Evolutionary conservation across 2,329 filamentous ascomycete species (phyloP), one percentile per base, ranked within the genome.

Genomic region (Blastomyces gilchristii): DNA sequence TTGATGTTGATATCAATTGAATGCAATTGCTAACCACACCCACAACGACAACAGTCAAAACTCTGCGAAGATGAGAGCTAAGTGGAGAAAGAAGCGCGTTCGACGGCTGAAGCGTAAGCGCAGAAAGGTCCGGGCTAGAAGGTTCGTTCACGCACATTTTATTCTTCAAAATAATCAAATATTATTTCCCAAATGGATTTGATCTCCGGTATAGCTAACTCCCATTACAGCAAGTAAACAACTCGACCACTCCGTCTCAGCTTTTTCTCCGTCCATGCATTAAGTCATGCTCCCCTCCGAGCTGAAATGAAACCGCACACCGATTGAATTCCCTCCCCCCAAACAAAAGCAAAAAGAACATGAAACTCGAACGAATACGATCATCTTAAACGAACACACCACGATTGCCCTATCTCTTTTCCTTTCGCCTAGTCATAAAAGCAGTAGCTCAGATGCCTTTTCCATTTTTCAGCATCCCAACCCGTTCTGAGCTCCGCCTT

Each of bases 31-130:
- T 68, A 62, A 68, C 64, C 49, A 57, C 47, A 43, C 41, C 41
- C 4, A 18, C 41, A 43, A 47, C 8, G 28, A 25, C 37, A 47
- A 59, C 25, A 67, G 66, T 70, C 71, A 72, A 71, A 69, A 68
- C 70, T 76, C 73, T 76, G 70, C 74, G 75, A 78, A 77, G 76
- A 87, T 88, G 86, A 88, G 93, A 94, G 92, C 91, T 79, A 97
- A 97, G 86, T 97, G 94, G 94, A 94, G 93, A 86, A 99, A 99
- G 90, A 99, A 99, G 93, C 87, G 94, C 81, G 92, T 96, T 83
- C 87, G 94, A 77, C 88, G 94, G 82, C 91, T 99, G 81, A 97
- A 97, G 89, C 89, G 92, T 80, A 99, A 99, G 92, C 91, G 94
- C 85, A 95, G 94, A 91, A 99, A 99, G 93, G 96, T 94, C 83